Evolutionary conservation across 805 yeast genomes (phyloP).

Genomic region (Metschnikowia lochheadii): DNA sequence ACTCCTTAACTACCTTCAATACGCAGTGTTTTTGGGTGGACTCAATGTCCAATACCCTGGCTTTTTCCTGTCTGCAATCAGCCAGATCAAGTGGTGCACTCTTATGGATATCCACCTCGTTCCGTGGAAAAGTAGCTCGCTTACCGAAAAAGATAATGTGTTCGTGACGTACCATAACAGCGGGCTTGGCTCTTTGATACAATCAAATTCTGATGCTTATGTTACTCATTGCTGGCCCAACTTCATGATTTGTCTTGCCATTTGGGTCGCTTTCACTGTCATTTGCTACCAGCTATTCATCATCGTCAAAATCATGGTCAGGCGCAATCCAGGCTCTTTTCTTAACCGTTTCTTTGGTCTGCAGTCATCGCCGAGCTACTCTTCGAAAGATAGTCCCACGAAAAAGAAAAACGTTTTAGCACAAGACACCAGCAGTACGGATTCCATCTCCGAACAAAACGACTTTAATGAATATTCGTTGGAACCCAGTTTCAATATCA

Average conservation of each 20-base stretch:
- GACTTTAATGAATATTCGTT: neutral
- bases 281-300: constrained; percentile 21
- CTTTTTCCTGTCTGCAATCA: constrained; percentile 52
- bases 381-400: neutral
- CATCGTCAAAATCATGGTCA: constrained; percentile 13
- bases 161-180: constrained; percentile 39
- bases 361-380: neutral
- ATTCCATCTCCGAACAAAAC: neutral
- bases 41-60: constrained; percentile 58
- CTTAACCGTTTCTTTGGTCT: constrained; percentile 7
- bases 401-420: neutral
- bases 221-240: constrained; percentile 38
- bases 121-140: constrained; percentile 3
- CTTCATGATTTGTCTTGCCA: constrained; percentile 34
- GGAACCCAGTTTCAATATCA: neutral
- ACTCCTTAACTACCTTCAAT: constrained; percentile 53
- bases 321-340: neutral
- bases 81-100: constrained; percentile 52
- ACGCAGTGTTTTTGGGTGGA: constrained; percentile 53
- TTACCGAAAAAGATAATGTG: constrained; percentile 28
- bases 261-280: constrained; percentile 26
- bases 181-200: constrained; percentile 39
- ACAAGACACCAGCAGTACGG: neutral
- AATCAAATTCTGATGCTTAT: constrained; percentile 23
- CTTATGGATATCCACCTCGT: constrained; percentile 33